Evolutionary conservation across 192 early-diverging fungal genomes (phyloP), one percentile per base, ranked within the genome.

Genomic region (Diversispora epigaea): DNA sequence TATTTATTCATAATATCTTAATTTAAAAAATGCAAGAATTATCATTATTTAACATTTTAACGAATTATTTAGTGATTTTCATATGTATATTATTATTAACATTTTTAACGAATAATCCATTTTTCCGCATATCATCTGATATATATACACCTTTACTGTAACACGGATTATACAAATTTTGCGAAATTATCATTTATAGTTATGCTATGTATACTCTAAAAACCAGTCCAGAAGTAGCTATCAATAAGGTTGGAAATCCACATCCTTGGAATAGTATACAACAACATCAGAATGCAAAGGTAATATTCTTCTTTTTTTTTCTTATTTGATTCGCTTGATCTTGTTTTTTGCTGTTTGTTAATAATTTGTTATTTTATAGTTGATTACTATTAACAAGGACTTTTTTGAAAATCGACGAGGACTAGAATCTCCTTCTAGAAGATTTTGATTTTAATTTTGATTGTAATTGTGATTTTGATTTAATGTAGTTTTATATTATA

Each of bases 201-300:
- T 64, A 64, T 43, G 14, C 62, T 44, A 15, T 32, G 40, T 64
- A 64, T 15, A n/a, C 15, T 64, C n/a, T 64, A 19, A 17, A 4
- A 32, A 64, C 17, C 32, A 64, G 62, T 44, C 62, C 62, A 14
- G 62, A 64, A 64, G 62, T 64, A 10, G 39, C 43, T 9, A 17
- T 64, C n/a, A 64, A n/a, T 44, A 64, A 40, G 40, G n/a, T 64
- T 43, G 17, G 41, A n/a, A 25, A 32, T 9, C 62, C 32, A 43
- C 40, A 43, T 41, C 62, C 62, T 64, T 64, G 62, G 62, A 64
- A 64, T 43, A 64, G 19, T 43, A n/a, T 64, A 41, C 39, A 43
- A 0, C 62, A 64, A 64, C 62, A 64, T 44, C 39, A 64, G 43
- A 64, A 64, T 64, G 39, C 62, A 17, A 64, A 64, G 39, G 62